These are phyloP conservation scores for Fraxinus platypoda DNA, from an alignment of 305 asterid species.

Conservation along the genomic window DNA sequence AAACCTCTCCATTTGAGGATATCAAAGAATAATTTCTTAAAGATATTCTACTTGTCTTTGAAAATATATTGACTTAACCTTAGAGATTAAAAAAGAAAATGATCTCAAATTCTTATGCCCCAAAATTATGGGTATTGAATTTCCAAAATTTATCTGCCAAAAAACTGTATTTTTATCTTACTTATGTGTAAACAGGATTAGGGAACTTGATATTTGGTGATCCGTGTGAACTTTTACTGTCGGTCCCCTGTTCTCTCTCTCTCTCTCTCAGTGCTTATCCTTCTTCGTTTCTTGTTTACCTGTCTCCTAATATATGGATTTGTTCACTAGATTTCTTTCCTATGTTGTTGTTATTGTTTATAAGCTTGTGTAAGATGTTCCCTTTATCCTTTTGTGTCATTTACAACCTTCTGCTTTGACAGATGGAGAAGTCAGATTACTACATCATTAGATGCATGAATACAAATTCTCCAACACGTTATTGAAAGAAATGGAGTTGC, in stretches of 20 bases:
- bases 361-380: neutral
- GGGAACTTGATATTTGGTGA: neutral
- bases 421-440: neutral
- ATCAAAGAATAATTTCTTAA: neutral
- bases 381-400: neutral
- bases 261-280: neutral
- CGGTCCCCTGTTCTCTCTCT: neutral
- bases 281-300: neutral
- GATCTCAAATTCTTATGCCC: neutral
- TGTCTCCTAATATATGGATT: neutral
- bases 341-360: neutral
- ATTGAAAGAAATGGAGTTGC: neutral
- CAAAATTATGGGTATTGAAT: neutral
- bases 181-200: neutral
- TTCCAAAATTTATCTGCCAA: neutral
- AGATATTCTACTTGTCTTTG: neutral
- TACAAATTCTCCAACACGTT: neutral
- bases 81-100: neutral
- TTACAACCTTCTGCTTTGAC: neutral
- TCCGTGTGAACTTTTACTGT: neutral
- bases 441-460: neutral
- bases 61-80: neutral
- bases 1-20: neutral
- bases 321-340: neutral
- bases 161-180: neutral